Base-by-base conservation (phyloP, 2,329 filamentous ascomycete genomes). In the Paecilomyces niveus region DNA sequence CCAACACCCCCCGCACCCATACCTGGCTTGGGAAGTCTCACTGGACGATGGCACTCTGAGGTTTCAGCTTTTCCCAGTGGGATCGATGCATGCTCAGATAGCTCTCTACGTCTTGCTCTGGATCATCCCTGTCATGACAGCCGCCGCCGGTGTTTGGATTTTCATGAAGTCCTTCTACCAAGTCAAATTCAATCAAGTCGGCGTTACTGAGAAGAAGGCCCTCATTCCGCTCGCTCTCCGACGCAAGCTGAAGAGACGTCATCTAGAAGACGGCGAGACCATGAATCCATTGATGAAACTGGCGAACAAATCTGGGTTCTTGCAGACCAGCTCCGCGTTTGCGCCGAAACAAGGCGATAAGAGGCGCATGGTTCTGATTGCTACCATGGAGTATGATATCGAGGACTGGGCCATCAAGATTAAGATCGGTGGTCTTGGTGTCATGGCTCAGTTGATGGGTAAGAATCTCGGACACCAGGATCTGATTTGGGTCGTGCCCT, bases 301-400 rank as follows among this genome's bases (percentile, higher is more conserved):
- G 24, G 67, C 67, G 26, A 72, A 69, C 53, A 74, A 65, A 57
- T 74, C 72, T 2, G 69, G 67, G 3, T 74, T 74, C 32, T 63
- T 76, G 5, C 73, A 74, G 55, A 73, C 68, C 54, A 73, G 64
- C 6, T 68, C 73, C 22, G 70, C 68, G 1, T 71, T 74, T 54
- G 68, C 67, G 31, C 63, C 63, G 49, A 62, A 64, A n/a, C 70
- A 50, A 5, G 54, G 58, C 2, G 54, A 76, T 21, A 67, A 64
- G 35, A 61, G 76, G 52, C 76, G 83, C n/a, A 87, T 81, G 32
- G 82, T 87, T 1, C 78, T 89, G 22, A 86, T 89, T 56, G 86
- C 85, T 11, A 88, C 86, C 6, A 87, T 89, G 83, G 86, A 89
- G 70, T 89, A 89, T 71, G 85, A 88, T 61, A 88, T 89, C 60